A percentile compares a stretch with the other conserved stretches of the same genome.
Evolutionary conservation across 306 rosid species (phyloP).

Genomic region (Neltuma alba): DNA sequence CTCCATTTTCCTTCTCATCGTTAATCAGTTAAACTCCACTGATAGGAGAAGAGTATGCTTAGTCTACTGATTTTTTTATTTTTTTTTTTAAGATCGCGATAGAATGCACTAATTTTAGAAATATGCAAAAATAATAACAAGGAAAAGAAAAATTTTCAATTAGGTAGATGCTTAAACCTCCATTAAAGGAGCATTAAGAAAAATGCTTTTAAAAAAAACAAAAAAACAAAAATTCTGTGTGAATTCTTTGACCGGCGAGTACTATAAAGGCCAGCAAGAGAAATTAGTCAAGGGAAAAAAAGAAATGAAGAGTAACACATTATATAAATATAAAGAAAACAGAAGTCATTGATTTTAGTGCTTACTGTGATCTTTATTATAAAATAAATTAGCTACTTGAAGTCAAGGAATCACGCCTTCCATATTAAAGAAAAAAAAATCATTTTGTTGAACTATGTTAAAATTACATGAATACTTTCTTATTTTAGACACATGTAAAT

Average conservation of each 20-base stretch:
- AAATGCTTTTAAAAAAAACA: background rate
- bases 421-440: background rate
- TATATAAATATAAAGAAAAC: background rate
- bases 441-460: too few species aligned
- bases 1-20: background rate
- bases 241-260: background rate
- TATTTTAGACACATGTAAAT: too few species aligned
- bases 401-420: too few species aligned
- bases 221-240: background rate
- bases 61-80: background rate
- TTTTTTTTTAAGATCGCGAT: too few species aligned
- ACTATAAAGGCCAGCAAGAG: background rate
- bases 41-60: background rate
- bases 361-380: too few species aligned
- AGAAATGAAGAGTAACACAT: background rate
- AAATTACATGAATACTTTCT: too few species aligned
- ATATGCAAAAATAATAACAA: background rate
- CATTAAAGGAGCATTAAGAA: background rate
- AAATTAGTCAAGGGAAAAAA: background rate
- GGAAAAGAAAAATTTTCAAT: background rate
- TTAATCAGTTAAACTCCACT: background rate
- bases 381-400: background rate
- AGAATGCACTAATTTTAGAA: background rate
- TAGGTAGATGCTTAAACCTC: background rate
- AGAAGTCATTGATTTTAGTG: background rate